Conservation (phyloP, 495 filamentous ascomycete genomes). For the Venustampulla echinocandica region DNA sequence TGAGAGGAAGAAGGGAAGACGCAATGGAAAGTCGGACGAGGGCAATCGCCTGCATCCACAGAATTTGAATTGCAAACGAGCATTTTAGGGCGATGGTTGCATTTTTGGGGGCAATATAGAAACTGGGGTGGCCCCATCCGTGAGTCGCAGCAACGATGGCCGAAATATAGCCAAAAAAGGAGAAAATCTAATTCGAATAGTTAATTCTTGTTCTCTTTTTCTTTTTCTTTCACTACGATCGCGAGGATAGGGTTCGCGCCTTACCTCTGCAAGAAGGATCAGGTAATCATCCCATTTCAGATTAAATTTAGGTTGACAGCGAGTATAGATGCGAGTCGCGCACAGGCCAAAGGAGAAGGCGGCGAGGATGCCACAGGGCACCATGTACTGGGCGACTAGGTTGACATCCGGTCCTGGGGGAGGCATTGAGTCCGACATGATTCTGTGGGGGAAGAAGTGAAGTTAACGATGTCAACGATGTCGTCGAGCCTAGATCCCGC, state of each 20-base stretch:
- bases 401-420: neutral
- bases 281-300: neutral
- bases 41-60: neutral
- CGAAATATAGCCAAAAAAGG: neutral
- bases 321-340: neutral
- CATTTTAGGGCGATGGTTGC: neutral
- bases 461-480: no score
- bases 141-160: neutral
- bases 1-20: neutral
- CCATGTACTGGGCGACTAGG: neutral
- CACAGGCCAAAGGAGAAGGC: neutral
- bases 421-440: neutral
- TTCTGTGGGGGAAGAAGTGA: no score
- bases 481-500: no score
- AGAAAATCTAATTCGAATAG: no score
- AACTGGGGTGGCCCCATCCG: neutral
- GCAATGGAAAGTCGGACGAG: neutral
- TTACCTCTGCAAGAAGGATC: neutral
- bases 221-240: no score
- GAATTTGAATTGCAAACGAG: neutral
- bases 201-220: no score
- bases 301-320: neutral
- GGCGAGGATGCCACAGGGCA: neutral
- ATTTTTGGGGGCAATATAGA: neutral
- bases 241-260: neutral